These are phyloP conservation scores for Penicillium sp. DNA, from an alignment of 2,329 filamentous ascomycete species.

Conservation along the genomic window DNA sequence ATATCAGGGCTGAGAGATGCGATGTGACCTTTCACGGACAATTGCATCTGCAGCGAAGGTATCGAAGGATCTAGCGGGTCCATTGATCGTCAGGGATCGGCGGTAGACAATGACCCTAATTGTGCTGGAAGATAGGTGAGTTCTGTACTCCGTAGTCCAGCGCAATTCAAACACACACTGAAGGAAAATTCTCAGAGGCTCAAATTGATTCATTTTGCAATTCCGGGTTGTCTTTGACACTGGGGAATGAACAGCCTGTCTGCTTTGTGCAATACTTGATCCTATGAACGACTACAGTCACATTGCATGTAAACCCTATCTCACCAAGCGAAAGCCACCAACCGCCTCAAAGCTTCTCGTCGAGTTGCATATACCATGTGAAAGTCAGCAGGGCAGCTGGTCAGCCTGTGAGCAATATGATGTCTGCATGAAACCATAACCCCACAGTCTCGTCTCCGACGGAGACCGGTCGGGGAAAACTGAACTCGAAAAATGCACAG, in stretches of 20 bases:
- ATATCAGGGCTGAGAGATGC: neutral
- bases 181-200: neutral
- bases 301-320: neutral
- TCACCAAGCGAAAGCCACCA: slow-evolving; percentile 4
- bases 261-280: neutral
- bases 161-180: neutral
- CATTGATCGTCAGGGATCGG: slow-evolving; percentile 8
- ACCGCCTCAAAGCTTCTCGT: slow-evolving; percentile 18
- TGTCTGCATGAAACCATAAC: slow-evolving; percentile 1
- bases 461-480: slow-evolving; percentile 17
- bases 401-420: neutral
- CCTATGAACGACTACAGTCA: neutral
- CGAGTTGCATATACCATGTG: neutral
- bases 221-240: neutral
- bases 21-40: slow-evolving; percentile 20
- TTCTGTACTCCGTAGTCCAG: neutral
- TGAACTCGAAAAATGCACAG: neutral
- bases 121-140: neutral
- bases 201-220: neutral
- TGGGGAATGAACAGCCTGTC: neutral
- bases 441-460: slow-evolving; percentile 18
- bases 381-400: neutral
- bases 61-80: slow-evolving; percentile 4
- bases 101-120: neutral
- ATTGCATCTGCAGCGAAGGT: slow-evolving; percentile 2